A percentile compares a stretch with the other conserved stretches of the same genome.
Evolutionary conservation across 768 basidiomycete genomes (phyloP).

Genomic region (Lentinula edodes): DNA sequence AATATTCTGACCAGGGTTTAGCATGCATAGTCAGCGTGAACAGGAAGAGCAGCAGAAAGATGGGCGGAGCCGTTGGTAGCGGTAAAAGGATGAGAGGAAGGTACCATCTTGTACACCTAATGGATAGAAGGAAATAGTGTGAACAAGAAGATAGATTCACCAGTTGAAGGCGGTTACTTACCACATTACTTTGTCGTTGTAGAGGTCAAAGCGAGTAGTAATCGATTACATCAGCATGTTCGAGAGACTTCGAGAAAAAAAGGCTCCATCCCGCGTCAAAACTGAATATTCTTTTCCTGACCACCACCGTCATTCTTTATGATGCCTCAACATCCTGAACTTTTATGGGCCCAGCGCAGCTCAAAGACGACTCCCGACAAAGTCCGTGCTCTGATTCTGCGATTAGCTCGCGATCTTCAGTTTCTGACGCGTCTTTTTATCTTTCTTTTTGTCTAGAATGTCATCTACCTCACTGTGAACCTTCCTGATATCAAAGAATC

Average conservation of each 20-base stretch:
- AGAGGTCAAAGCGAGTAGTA: not conserved
- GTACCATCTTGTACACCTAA: constrained; percentile 85
- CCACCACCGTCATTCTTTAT: constrained; percentile 14
- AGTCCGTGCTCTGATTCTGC: constrained; percentile 31
- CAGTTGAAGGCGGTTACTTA: not conserved
- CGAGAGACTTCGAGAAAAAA: constrained; percentile 35
- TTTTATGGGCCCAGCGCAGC: constrained; percentile 94
- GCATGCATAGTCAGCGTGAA: constrained; percentile 77
- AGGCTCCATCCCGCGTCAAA: constrained; percentile 15
- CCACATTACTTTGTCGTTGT: not conserved
- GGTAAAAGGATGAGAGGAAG: constrained; percentile 72
- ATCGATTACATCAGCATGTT: constrained; percentile 4
- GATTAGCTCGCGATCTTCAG: not conserved
- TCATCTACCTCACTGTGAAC: constrained; percentile 82
- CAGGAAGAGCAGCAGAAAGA: constrained; percentile 72
- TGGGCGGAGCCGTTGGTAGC: constrained; percentile 75
- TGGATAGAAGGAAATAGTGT: not conserved
- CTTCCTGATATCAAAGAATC: constrained; percentile 63
- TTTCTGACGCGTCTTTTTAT: constrained; percentile 13
- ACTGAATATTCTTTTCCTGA: constrained; percentile 6
- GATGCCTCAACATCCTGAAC: constrained; percentile 70
- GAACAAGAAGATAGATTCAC: not conserved
- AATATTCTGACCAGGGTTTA: constrained; percentile 65
- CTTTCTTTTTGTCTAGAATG: constrained; percentile 50
- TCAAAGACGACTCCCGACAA: constrained; percentile 58